These are phyloP conservation scores for Chlamydomonas sphaeroides DNA, from an alignment of 139 green algal genomes.

Conservation along the genomic window DNA sequence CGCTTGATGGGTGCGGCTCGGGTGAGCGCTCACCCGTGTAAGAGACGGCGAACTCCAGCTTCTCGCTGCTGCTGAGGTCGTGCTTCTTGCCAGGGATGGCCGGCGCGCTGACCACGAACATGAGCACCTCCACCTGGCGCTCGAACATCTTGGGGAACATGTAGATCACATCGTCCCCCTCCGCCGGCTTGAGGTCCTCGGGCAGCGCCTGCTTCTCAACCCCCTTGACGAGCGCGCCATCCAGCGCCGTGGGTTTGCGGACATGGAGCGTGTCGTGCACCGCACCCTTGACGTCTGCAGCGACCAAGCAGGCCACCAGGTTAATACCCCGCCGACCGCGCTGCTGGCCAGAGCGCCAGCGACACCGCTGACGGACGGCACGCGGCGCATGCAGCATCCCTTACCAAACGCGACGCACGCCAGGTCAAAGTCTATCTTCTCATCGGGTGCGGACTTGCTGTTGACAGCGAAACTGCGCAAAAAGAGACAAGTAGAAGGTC, in stretches of 20 bases:
- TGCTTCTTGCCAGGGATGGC: constrained; percentile 44
- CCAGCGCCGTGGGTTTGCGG: constrained; percentile 51
- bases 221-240: constrained; percentile 44
- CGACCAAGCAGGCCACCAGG: neutral
- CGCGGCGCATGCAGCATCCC: neutral
- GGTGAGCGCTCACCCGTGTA: constrained; percentile 27
- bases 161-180: constrained; percentile 55
- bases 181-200: constrained; percentile 35
- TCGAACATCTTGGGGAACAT: constrained; percentile 53
- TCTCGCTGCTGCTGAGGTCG: constrained; percentile 38
- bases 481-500: too few relatives aligned
- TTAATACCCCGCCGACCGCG: too few relatives aligned
- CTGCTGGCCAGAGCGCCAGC: too few relatives aligned
- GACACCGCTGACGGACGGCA: too few relatives aligned
- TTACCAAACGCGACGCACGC: constrained; percentile 44
- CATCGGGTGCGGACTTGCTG: constrained; percentile 33
- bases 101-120: constrained; percentile 45
- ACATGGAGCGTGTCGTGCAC: constrained; percentile 42
- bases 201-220: constrained; percentile 42
- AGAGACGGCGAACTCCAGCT: constrained; percentile 45
- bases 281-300: constrained; percentile 22
- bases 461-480: constrained; percentile 42
- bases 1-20: too few relatives aligned
- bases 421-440: constrained; percentile 26
- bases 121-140: constrained; percentile 43